Base-by-base conservation (phyloP, 31 red algal species). In the Asparagopsis taxiformis region DNA sequence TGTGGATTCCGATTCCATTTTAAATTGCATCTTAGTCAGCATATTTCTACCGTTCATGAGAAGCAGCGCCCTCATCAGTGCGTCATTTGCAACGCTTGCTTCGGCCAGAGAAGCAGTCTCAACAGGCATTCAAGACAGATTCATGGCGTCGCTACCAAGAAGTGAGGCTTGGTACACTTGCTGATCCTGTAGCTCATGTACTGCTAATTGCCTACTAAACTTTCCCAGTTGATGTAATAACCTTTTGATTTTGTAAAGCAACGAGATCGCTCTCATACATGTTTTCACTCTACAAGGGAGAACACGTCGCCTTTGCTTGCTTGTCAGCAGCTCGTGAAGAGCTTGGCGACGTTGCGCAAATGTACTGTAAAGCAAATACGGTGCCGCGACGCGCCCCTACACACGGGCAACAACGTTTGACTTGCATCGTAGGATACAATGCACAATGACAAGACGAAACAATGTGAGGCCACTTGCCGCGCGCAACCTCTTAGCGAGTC, bases 41-140 rank as follows among this genome's bases (percentile, higher is more conserved):
- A 89, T 34, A 74, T 89, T 44, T 65, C 74, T 7, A 89, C 84
- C 24, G 84, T 89, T 20, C 84, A 89, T 50, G 84, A 89, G 73
- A 78, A 89, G 67, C 67, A 79, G 65, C 62, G 84, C 3, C 84
- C 84, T 46, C 68, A 79, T 56, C 74, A 64, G 22, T 89, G 73
- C 74, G 31, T 24, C 38, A 60, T 79, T 39, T 89, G 84, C 26
- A 60, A 68, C 44, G 59, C 68, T 23, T 73, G 74, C 28, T 89
- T 89, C 59, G 74, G 74, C 8, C 74, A 89, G 63, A 31, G 74
- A 22, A 59, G 55, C 48, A 72, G 59, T 41, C 41, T 89, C 46
- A 89, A 89, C 70, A 39, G 75, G 29, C 84, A 89, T 35, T 66
- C 75, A 16, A 56, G 84, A 25, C 74, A 79, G 41, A 89, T 79